Percentiles rank a stretch among this genome's conserved stretches.
Evolutionary conservation across 305 asterid genomes (phyloP).

Genomic region (Ilex paraguariensis): DNA sequence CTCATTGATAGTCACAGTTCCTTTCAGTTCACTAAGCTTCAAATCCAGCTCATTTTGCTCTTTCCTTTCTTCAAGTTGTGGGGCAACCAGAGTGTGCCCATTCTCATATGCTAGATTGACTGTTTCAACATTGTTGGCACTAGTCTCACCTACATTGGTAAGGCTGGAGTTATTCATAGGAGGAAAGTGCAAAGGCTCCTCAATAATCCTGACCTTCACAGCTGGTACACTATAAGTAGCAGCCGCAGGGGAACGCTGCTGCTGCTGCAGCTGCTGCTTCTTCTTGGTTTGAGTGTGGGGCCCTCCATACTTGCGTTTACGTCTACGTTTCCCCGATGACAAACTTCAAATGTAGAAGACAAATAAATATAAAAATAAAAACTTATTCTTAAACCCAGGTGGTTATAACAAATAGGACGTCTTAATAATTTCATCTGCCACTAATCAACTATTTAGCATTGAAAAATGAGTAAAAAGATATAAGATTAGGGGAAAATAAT

Average conservation of each 20-base stretch:
- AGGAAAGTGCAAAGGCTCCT: slow-evolving; percentile 35
- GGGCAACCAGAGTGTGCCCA: slow-evolving; percentile 26
- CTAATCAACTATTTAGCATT: not conserved
- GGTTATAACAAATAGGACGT: not conserved
- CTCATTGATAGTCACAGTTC: slow-evolving; percentile 19
- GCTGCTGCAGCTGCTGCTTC: slow-evolving; percentile 17
- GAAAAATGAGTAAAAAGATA: no score
- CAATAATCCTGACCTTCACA: slow-evolving; percentile 33
- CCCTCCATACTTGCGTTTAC: slow-evolving; percentile 28
- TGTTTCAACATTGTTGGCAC: slow-evolving; percentile 23
- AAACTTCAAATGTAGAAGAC: slow-evolving; percentile 22
- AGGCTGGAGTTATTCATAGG: slow-evolving; percentile 21
- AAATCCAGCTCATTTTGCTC: slow-evolving; percentile 42
- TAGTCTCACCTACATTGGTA: slow-evolving; percentile 24
- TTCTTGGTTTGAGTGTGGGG: slow-evolving; percentile 32
- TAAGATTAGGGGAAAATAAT: not conserved
- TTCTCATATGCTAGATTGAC: slow-evolving; percentile 34
- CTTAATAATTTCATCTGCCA: slow-evolving; percentile 9
- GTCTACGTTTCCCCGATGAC: slow-evolving; percentile 31
- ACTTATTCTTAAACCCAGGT: no score
- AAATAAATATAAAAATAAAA: slow-evolving; percentile 1
- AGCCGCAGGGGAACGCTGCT: slow-evolving; percentile 48
- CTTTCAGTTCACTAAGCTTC: slow-evolving; percentile 57
- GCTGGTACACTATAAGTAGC: slow-evolving; percentile 53
- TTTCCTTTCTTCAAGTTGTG: slow-evolving; percentile 23